Percentiles rank a stretch among this genome's conserved stretches.
phyloP scores from a whole-genome alignment of 345 rosid species.

The Cardamine chenopodiifolia region DNA sequence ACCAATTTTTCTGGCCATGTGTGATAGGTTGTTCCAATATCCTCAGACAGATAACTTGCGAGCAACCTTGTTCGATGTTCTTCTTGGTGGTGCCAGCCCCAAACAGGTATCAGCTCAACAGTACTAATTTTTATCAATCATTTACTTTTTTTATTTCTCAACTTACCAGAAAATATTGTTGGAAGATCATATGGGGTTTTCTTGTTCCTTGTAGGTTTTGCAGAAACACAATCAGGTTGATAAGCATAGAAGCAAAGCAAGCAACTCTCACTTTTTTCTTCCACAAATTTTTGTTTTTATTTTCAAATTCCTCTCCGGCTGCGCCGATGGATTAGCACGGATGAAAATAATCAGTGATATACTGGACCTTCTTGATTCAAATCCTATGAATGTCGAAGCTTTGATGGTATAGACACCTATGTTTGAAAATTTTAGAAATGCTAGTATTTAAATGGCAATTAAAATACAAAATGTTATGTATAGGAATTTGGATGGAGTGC shows the following conservation, averaged over 20 bases:
- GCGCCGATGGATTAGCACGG: conserved; percentile 66
- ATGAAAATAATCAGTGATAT: conserved; percentile 73
- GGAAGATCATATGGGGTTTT: conserved; percentile 8
- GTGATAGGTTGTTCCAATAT: conserved; percentile 76
- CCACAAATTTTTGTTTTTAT: conserved; percentile 79
- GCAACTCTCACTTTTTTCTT: conserved; percentile 69
- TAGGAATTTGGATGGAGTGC: conserved; percentile 97
- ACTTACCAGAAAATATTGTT: conserved; percentile 21
- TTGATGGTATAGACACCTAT: conserved; percentile 62
- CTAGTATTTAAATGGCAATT: conserved; percentile 29
- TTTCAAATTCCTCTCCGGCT: conserved; percentile 72
- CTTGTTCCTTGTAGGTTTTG: conserved; percentile 58
- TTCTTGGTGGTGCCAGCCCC: conserved; percentile 99
- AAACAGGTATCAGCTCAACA: conserved; percentile 67
- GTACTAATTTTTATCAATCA: background rate
- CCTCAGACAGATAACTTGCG: conserved; percentile 84
- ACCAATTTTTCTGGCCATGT: conserved; percentile 70
- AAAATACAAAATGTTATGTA: conserved; percentile 33
- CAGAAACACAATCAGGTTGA: conserved; percentile 72
- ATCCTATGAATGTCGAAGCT: conserved; percentile 85
- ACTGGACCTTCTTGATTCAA: conserved; percentile 85
- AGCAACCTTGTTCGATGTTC: conserved; percentile 90
- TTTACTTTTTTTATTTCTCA: conserved; percentile 16
- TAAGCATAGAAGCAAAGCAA: conserved; percentile 64
- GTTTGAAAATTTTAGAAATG: conserved; percentile 9